Evolutionary conservation across 345 rosid genomes (phyloP), one percentile per base, ranked within the genome.

Genomic region (Melaleuca alternifolia): DNA sequence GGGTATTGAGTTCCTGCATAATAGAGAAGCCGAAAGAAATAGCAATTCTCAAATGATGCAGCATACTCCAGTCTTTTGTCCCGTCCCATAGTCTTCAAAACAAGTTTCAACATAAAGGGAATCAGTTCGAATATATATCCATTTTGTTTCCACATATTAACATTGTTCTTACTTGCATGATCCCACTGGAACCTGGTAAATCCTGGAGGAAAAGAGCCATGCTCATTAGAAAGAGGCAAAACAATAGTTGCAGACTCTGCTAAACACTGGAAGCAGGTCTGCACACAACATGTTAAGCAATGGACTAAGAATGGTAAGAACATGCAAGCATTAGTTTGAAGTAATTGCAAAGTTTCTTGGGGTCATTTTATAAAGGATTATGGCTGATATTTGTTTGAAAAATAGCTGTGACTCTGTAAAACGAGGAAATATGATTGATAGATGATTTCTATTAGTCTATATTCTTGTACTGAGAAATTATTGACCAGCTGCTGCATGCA

Each of bases 1-100:
- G 99, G 99, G 92, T 96, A 97, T 83, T 96, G 98, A 85, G 98
- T 95, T 88, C 99, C 98, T 14, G 94, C 95, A 24, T 96, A 97
- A 86, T 95, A 96, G 54, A 97, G 99, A 89, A 97, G 98, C 88
- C 98, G 93, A 83, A 97, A 97, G 91, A 89, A 87, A 84, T 96
- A 97, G 92, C 98, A 95, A 85, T 86, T 95, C 87, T 94, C 96
- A 83, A 97, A 97, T 10, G 98, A 93, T 84, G 97, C 96, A 61
- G 97, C 98, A 89, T 94, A 97, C 87, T 92, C 96, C 89, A 97
- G 89, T 90, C 99, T 95, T 93, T 95, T 89, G 82, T 95, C 98
- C 54, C 97, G 92, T 23, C 98, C 99, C 95, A 96, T 97, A 82
- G 98, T 97, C 99, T 97, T 83, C 82, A 56, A 75, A 59, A 56